These are phyloP conservation scores for Alternaria brassicae DNA, from an alignment of 2,329 filamentous ascomycete species.

Conservation along the genomic window DNA sequence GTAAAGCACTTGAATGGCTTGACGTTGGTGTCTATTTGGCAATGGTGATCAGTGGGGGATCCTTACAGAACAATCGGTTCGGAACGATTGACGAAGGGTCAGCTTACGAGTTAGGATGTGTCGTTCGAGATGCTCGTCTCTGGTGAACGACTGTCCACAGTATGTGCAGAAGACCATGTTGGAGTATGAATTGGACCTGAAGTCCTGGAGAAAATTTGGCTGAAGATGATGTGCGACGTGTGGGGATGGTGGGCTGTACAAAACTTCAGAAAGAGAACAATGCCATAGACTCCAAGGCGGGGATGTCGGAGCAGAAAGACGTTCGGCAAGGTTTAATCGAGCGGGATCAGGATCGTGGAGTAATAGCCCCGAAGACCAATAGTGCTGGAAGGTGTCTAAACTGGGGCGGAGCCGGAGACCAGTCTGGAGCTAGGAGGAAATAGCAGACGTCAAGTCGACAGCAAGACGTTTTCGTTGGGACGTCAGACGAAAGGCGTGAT, in stretches of 20 bases:
- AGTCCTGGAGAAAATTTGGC: constrained; percentile 3
- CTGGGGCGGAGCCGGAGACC: constrained; percentile 27
- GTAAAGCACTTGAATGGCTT: constrained; percentile 64
- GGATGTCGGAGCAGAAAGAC: constrained; percentile 10
- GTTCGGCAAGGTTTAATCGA: constrained; percentile 14
- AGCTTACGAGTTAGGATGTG: constrained; percentile 61
- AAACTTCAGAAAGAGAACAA: constrained; percentile 18
- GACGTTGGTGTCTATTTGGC: constrained; percentile 58
- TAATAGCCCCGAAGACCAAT: constrained; percentile 21
- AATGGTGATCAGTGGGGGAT: constrained; percentile 4
- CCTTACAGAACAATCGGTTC: constrained; percentile 1
- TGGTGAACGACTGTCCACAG: constrained; percentile 61
- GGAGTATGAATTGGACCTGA: constrained; percentile 4
- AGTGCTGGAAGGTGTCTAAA: constrained; percentile 16
- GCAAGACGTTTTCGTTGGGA: constrained; percentile 28
- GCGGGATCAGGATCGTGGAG: constrained; percentile 21
- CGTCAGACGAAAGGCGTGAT: constrained; percentile 33
- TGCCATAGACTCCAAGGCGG: constrained; percentile 22
- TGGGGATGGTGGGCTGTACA: constrained; percentile 15
- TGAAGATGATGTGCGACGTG: constrained; percentile 1
- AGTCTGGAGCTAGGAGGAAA: constrained; percentile 29
- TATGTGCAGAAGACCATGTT: constrained; percentile 63
- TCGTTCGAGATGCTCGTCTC: constrained; percentile 61
- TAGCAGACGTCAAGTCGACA: constrained; percentile 30
- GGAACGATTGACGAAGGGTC: background rate